phyloP scores from a whole-genome alignment of 768 basidiomycete species.

The Auricularia auricula-judae region DNA sequence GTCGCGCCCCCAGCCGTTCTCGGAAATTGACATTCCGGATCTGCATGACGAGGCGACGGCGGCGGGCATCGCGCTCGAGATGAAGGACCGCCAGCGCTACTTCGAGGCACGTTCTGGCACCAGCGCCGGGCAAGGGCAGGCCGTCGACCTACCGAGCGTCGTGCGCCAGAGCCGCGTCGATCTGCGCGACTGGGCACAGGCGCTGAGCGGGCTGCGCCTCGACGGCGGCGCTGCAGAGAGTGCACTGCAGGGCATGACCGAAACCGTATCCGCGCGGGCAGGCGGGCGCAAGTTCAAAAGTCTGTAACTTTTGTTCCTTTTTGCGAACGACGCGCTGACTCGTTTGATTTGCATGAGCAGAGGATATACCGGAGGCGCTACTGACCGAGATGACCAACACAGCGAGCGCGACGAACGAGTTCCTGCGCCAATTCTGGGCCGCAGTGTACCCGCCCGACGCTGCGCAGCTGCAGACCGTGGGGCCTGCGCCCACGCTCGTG shows the following conservation, averaged over 20 bases:
- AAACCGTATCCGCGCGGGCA: constrained; percentile 62
- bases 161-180: not conserved
- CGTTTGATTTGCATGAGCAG: constrained; percentile 25
- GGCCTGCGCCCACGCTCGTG: constrained; percentile 31
- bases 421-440: constrained; percentile 92
- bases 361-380: constrained; percentile 67
- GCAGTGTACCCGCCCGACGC: constrained; percentile 66
- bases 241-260: constrained; percentile 64
- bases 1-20: not conserved
- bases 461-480: constrained; percentile 21
- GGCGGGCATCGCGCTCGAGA: constrained; percentile 67
- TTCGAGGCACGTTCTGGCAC: constrained; percentile 51
- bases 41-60: constrained; percentile 59
- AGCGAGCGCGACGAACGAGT: constrained; percentile 90
- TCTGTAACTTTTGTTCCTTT: constrained; percentile 21
- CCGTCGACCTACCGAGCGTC: constrained; percentile 12
- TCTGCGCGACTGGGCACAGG: not conserved
- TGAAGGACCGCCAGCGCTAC: constrained; percentile 76
- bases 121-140: constrained; percentile 9
- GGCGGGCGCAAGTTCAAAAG: constrained; percentile 58
- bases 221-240: constrained; percentile 58
- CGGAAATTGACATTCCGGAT: constrained; percentile 73
- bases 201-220: constrained; percentile 41
- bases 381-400: constrained; percentile 79
- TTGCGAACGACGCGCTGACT: not conserved